Conservation (phyloP, 2,329 filamentous ascomycete genomes). For the Neofusicoccum ribis region DNA sequence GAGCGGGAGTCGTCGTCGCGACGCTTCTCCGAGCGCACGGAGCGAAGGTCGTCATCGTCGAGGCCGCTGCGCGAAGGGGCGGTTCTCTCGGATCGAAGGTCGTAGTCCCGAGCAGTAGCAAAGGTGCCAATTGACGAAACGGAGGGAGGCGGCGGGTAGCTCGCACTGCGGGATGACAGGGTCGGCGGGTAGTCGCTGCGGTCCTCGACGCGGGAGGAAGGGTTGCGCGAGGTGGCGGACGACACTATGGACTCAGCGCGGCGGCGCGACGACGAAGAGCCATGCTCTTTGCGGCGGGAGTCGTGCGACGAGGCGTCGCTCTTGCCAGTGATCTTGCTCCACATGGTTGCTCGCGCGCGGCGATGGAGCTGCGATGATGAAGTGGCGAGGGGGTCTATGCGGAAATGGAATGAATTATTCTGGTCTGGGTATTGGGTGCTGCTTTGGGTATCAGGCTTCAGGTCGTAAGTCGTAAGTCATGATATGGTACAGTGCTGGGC, state of each 20-base stretch:
- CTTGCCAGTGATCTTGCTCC: conserved; percentile 38
- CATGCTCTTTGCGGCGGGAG: conserved; percentile 24
- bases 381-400: conserved; percentile 3
- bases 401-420: conserved; percentile 15
- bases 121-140: conserved; percentile 16
- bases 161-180: conserved; percentile 8
- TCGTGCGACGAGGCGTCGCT: conserved; percentile 36
- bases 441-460: conserved; percentile 32
- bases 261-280: conserved; percentile 33
- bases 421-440: conserved; percentile 21
- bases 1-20: conserved; percentile 26
- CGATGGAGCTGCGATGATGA: conserved; percentile 2
- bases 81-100: conserved; percentile 14
- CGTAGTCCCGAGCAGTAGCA: conserved; percentile 19
- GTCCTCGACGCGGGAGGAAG: conserved; percentile 22
- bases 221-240: conserved; percentile 26
- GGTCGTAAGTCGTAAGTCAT: conserved; percentile 24
- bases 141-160: conserved; percentile 9
- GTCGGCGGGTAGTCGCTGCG: conserved; percentile 19
- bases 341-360: conserved; percentile 33
- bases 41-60: conserved; percentile 19
- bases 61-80: conserved; percentile 3
- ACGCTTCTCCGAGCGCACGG: conserved; percentile 6
- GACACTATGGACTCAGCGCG: conserved; percentile 31
- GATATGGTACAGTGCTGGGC: conserved; percentile 26